Evolutionary conservation across 805 yeast species (phyloP), one percentile per base, ranked within the genome.

Genomic region (Candida peoriensis): DNA sequence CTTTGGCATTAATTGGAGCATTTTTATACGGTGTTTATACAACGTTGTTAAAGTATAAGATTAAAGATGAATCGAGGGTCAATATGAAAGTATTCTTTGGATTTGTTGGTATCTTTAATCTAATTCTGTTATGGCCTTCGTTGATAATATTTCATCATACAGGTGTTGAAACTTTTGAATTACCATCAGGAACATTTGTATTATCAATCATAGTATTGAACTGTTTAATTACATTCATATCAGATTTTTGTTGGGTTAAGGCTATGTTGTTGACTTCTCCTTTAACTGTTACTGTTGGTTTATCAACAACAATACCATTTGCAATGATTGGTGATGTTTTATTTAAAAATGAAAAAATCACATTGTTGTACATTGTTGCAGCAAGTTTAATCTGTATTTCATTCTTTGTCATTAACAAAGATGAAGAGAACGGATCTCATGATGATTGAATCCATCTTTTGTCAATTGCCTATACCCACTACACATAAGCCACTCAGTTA

Each of bases 241-340:
- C 95, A 25, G 98, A 93, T 56, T 88, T 81, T 48, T 78, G 94
- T 51, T 93, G 98, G 98, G 96, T 95, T 22, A 77, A 86, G 43
- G 95, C 97, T 1, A 93, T 89, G 76, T 69, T 93, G 21, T 64
- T 93, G 52, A 93, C 98, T 1, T 81, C 93, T 28, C 98, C 98
- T 2, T 66, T 93, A 45, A 89, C 96, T 0, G 97, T 90, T 3
- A 93, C 98, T 0, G 95, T 93, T 9, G 98, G 98, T 0, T 66
- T 93, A 20, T 81, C 95, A 15, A 75, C 89, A 40, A 90, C 97
- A 0, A 93, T 93, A 14, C 98, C 98, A 3, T 71, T 93, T 33
- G 95, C 97, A 0, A 84, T 93, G 85, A 57, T 87, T 21, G 96
- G 96, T 20, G 98, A 93, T 55, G 69, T 87, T 57, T 37, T 87